These are phyloP conservation scores for Beauveria australis DNA, from an alignment of 2,329 filamentous ascomycete species.

Conservation along the genomic window DNA sequence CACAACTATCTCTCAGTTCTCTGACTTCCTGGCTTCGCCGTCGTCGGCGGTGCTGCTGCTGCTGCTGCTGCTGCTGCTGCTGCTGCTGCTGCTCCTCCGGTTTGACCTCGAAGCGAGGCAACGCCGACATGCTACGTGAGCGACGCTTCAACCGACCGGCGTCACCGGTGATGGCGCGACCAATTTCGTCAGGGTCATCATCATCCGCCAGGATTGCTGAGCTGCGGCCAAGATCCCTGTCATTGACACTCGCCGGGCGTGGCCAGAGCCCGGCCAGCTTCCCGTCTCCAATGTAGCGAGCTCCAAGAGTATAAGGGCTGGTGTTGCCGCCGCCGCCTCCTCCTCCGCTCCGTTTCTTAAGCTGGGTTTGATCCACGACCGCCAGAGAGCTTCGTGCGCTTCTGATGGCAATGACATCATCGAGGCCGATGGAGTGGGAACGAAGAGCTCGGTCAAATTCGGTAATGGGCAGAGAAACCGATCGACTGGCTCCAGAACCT, in stretches of 20 bases:
- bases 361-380: constrained; percentile 30
- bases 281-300: constrained; percentile 22
- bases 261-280: constrained; percentile 50
- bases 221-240: constrained; percentile 25
- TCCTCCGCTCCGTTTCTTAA: constrained; percentile 21
- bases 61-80: constrained; percentile 13
- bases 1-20: constrained; percentile 56
- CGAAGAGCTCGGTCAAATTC: constrained; percentile 53
- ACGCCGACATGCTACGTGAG: constrained; percentile 51
- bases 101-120: constrained; percentile 32
- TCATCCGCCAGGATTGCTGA: constrained; percentile 25
- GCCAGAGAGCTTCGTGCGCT: constrained; percentile 46
- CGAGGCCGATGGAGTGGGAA: constrained; percentile 52
- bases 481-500: constrained; percentile 34
- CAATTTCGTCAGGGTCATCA: constrained; percentile 45
- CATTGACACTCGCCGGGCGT: constrained; percentile 53
- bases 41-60: constrained; percentile 20
- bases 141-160: constrained; percentile 40
- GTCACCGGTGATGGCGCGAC: constrained; percentile 54
- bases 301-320: constrained; percentile 15
- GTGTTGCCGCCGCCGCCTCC: constrained; percentile 1
- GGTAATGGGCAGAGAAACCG: constrained; percentile 50
- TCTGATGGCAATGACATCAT: constrained; percentile 45
- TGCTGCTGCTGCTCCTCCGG: constrained; percentile 17
- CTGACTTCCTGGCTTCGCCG: constrained; percentile 56